Percentiles rank a stretch among this genome's conserved stretches.
Conservation (phyloP, 75 land plant genomes). For the Selaginella moellendorffii region DNA sequence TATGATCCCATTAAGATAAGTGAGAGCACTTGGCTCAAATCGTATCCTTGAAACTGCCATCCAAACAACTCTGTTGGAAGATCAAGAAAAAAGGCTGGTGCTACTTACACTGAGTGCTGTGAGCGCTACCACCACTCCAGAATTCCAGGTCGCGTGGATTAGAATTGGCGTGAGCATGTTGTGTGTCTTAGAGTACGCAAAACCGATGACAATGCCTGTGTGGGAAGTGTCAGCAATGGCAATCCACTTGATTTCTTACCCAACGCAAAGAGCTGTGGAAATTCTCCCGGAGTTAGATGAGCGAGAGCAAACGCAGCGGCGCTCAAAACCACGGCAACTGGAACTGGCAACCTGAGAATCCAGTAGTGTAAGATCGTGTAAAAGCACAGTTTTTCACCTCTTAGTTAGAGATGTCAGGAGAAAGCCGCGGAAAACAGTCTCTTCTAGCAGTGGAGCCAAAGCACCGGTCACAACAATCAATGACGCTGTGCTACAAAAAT, state of each 20-base stretch:
- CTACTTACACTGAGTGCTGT: slow-evolving; percentile 76
- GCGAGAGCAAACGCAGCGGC: slow-evolving; percentile 87
- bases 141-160: slow-evolving; percentile 88
- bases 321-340: slow-evolving; percentile 54
- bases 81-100: background rate
- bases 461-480: slow-evolving; percentile 76
- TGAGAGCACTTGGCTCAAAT: slow-evolving; percentile 15
- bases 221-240: background rate
- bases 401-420: slow-evolving; percentile 85
- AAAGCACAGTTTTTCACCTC: slow-evolving; percentile 36
- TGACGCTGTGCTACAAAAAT: slow-evolving; percentile 52
- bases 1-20: too few species aligned
- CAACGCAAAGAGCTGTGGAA: slow-evolving; percentile 82
- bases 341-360: slow-evolving; percentile 69
- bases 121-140: slow-evolving; percentile 77
- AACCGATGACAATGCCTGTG: slow-evolving; percentile 70
- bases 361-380: too few species aligned
- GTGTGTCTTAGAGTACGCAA: slow-evolving; percentile 85
- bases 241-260: slow-evolving; percentile 26
- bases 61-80: background rate
- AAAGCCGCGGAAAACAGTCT: slow-evolving; percentile 86
- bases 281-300: slow-evolving; percentile 86
- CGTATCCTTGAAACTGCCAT: slow-evolving; percentile 26
- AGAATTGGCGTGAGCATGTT: slow-evolving; percentile 75
- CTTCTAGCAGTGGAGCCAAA: slow-evolving; percentile 86